Base-by-base conservation (phyloP, 768 basidiomycete genomes). In the Boletus huronensis region DNA sequence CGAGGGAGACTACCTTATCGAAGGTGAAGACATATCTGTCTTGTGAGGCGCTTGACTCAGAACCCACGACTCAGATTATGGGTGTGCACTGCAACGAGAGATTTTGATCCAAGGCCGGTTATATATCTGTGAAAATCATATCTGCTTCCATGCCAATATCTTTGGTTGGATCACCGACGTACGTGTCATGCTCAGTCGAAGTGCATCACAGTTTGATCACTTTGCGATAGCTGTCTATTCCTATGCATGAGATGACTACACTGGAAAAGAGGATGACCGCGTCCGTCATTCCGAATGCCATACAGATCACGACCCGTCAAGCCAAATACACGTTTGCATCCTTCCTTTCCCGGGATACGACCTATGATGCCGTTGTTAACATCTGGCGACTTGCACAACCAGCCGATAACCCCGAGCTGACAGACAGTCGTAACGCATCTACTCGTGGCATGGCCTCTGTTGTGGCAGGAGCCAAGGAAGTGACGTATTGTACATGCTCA, bases 71-170 rank as follows among this genome's bases (percentile, higher is more conserved):
- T 9, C 57, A 98, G 97, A 99, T 72, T 99, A 98, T 62, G 97
- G 97, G 6, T 99, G 97, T 66, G 97, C 97, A 0, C 72, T 98
- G 11, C 94, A 98, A 72, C 83, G 94, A 39, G 97, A 98, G 70
- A 98, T 98, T 61, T 78, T 98, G 29, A 88, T 98, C 40, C 97
- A 98, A 78, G 97, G 97, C 5, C 80, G 97, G 11, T 69, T 99
- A 53, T 98, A 98, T 72, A 91, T 98, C 23, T 98, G 96, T 7
- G 96, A 99, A 73, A 98, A 98, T 72, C 95, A 98, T 67, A 82
- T 98, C n/a, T 98, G 93, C 75, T 99, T 98, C 77, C 92, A 99
- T 63, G 96, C 97, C 40, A 98, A 98, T 67, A 98, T 98, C 41
- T 96, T 98, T 71, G 96, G 97, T 40, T 98, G 96, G 97, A 88